A percentile compares a stretch with the other conserved stretches of the same genome.
Evolutionary conservation across 257 asterid genomes (phyloP).

Genomic region (Sherardia arvensis): DNA sequence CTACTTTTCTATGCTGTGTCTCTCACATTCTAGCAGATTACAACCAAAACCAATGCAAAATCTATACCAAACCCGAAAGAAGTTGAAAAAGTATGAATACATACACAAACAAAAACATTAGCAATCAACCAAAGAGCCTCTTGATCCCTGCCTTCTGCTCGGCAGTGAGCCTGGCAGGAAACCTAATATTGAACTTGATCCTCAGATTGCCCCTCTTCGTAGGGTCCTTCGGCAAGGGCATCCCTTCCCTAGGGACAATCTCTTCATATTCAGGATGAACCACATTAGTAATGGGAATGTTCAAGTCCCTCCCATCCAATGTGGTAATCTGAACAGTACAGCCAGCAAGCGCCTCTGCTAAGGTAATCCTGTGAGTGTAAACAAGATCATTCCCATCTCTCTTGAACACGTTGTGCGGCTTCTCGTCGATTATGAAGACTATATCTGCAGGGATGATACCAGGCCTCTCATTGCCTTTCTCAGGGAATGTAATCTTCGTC

Average conservation of each 20-base stretch:
- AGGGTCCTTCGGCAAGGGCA: conserved; percentile 84
- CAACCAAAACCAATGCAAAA: not conserved
- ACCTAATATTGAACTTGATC: conserved; percentile 69
- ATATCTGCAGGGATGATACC: conserved; percentile 61
- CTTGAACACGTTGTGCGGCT: conserved; percentile 58
- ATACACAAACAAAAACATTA: not conserved
- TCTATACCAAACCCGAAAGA: no score
- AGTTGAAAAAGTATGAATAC: not conserved
- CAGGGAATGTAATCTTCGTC: conserved; percentile 91
- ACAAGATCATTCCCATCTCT: conserved; percentile 78
- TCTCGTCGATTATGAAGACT: conserved; percentile 73
- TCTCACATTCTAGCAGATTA: not conserved
- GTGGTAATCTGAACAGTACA: conserved; percentile 53
- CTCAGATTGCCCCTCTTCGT: conserved; percentile 52
- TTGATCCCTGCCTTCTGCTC: conserved; percentile 82
- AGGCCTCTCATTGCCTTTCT: conserved; percentile 82
- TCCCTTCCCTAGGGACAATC: conserved; percentile 69
- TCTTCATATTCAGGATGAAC: conserved; percentile 72
- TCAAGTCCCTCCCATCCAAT: conserved; percentile 65
- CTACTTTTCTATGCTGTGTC: not conserved
- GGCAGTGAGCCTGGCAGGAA: conserved; percentile 58
- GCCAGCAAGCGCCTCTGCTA: conserved; percentile 70
- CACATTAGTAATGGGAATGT: conserved; percentile 43
- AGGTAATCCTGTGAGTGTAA: conserved; percentile 40
- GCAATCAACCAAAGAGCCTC: conserved; percentile 49